Evolutionary conservation across 2,329 filamentous ascomycete genomes (phyloP), one percentile per base, ranked within the genome.

Genomic region (Hypoxylon sp.): DNA sequence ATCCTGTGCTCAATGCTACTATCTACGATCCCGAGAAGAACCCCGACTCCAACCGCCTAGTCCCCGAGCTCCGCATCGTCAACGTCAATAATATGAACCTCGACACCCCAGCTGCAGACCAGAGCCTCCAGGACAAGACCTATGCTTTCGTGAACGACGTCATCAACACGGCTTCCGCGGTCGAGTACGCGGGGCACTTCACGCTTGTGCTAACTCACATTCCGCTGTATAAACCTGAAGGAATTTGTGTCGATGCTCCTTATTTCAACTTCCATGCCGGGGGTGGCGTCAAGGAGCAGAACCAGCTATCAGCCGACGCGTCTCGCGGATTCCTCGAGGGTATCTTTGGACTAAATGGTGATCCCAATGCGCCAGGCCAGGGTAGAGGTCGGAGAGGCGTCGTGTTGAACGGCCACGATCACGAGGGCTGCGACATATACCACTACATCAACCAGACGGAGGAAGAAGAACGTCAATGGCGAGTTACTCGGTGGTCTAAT

Each of bases 1-100:
- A 81, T 64, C 73, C 81, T 0, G 75, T 76, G 1, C 74, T 78
- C 19, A 81, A 82, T 51, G 80, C 80, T 11, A 83, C 83, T 11
- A 73, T 85, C 3, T 80, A 79, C 70, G 76, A 86, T 64, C 78
- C 78, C 2, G 78, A 79, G 8, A 79, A 72, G 13, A 85, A 87
- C 58, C 81, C 82, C 1, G 77, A 80, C 1, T 86, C 85, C 5
- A 79, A 81, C 50, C 85, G 83, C 39, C 76, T 90, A 0, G 70
- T 81, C 0, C 92, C 94, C 1, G 90, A 93, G 69, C 83, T 99
- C 50, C 91, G 95, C 72, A 84, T 99, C 63, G 84, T 98, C 31
- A 88, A 97, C 37, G 85, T 99, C 70, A 99, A 99, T 80, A 91
- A 93, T 61, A 94, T 99, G 88, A 97, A 97, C 75, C 88, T 99